Evolutionary conservation across 1,284 basidiomycete species (phyloP), one percentile per base, ranked within the genome.

Genomic region (Termitomyces sp.): DNA sequence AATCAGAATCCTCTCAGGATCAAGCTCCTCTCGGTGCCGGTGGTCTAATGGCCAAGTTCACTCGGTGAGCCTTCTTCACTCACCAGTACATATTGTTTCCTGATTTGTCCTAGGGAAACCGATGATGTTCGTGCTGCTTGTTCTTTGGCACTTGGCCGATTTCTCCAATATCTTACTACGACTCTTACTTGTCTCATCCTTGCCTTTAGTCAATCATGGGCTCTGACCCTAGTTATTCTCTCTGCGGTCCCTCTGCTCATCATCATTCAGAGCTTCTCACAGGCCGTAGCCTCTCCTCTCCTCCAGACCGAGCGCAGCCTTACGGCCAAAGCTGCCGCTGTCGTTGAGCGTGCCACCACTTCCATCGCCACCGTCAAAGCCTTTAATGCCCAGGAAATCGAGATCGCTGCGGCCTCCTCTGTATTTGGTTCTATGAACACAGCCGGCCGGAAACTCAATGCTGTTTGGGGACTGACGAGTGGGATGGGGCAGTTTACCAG

Each of bases 361-460:
- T 83, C 90, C 41, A 94, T 99, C 62, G 74, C 90, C 2, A 98
- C 95, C 0, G 91, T 99, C 70, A 99, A 99, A 69, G 92, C 92
- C 0, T 97, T 96, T 80, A 98, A 97, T 69, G 94, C 94, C 1
- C 76, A 88, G 56, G 58, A 70, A 0, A 72, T 80, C 65, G 93
- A 98, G 64, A 69, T 73, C 7, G 55, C 68, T 3, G 71, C 77
- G 12, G 79, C 91, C 34, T 63, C 71, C 5, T 61, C 65, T 3
- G 70, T 84, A 4, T 79, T 88, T 55, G 64, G 73, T 43, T 64
- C 66, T 38, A 69, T 87, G 31, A 72, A 80, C 17, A 58, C 60
- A 1, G 74, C 78, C 7, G 84, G 87, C 24, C 74, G 75, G 50
- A 73, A 70, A 28, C 79, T 90, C 59, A 82, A 86, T 52, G 67